Conservation (phyloP, 1,284 basidiomycete genomes). For the Takashimella tepidaria region DNA sequence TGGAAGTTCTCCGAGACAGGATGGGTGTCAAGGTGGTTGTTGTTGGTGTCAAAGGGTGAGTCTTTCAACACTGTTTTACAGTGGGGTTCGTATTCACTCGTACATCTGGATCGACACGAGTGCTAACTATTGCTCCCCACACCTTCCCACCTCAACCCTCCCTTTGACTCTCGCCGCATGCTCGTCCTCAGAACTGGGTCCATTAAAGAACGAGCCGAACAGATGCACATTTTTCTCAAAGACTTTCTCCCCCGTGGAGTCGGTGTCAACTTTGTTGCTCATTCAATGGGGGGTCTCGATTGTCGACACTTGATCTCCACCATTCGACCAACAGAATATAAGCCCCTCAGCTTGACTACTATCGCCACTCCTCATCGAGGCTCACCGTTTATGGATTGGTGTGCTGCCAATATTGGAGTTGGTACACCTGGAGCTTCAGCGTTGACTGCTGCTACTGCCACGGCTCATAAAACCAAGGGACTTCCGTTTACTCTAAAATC, state of each 20-base stretch:
- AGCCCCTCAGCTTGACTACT: slow-evolving; percentile 80
- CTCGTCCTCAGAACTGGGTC: slow-evolving; percentile 82
- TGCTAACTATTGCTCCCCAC: no score
- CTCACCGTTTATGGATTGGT: slow-evolving; percentile 99
- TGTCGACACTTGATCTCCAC: slow-evolving; percentile 85
- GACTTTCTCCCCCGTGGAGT: slow-evolving; percentile 58
- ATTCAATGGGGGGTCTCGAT: slow-evolving; percentile 93
- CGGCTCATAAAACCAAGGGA: slow-evolving; percentile 21
- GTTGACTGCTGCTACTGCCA: slow-evolving; percentile 27
- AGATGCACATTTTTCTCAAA: slow-evolving; percentile 69
- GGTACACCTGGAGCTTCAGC: slow-evolving; percentile 52
- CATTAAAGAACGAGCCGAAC: slow-evolving; percentile 73
- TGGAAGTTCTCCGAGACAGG: slow-evolving; percentile 73
- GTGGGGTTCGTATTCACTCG: no score
- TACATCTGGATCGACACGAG: no score
- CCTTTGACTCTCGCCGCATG: no score
- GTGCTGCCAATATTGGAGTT: slow-evolving; percentile 81
- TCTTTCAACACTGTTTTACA: no score
- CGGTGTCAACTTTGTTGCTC: slow-evolving; percentile 88
- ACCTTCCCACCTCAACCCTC: no score
- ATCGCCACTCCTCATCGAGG: slow-evolving; percentile 93
- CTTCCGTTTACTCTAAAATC: slow-evolving; percentile 52
- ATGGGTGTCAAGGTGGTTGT: slow-evolving; percentile 90
- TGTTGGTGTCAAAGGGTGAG: slow-evolving; percentile 87
- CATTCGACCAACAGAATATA: slow-evolving; percentile 75